phyloP scores from a whole-genome alignment of 106 monocot species.

The Dioscorea zingiberensis region DNA sequence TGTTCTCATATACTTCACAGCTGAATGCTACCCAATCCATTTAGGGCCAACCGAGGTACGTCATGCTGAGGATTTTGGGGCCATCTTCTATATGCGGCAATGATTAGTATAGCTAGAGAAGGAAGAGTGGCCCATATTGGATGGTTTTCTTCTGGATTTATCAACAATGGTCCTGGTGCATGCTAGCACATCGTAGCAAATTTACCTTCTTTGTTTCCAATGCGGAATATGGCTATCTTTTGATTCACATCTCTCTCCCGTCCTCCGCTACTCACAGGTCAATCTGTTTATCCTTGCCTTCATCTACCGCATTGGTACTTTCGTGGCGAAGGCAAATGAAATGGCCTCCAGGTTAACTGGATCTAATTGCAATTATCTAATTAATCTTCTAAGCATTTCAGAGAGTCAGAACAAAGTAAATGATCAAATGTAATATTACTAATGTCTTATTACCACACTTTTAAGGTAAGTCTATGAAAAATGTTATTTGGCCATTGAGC shows the following conservation, averaged over 20 bases:
- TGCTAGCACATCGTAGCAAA: constrained; percentile 29
- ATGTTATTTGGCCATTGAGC: too few relatives aligned
- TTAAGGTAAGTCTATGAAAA: too few relatives aligned
- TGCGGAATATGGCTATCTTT: too few relatives aligned
- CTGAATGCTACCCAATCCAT: not conserved
- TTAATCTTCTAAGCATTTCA: too few relatives aligned
- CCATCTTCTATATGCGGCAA: constrained; percentile 75
- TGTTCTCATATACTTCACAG: too few relatives aligned
- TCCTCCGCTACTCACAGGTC: constrained; percentile 50
- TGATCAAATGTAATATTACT: too few relatives aligned
- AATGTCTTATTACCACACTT: too few relatives aligned
- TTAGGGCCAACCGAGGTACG: constrained; percentile 72
- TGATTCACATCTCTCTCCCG: too few relatives aligned
- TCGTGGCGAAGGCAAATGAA: constrained; percentile 92
- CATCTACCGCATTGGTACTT: constrained; percentile 78
- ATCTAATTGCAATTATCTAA: not conserved
- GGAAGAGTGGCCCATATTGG: constrained; percentile 74
- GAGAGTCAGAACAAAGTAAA: too few relatives aligned
- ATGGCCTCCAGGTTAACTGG: constrained; percentile 78
- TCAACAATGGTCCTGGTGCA: constrained; percentile 76
- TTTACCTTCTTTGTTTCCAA: not conserved
- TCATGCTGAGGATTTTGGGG: constrained; percentile 80
- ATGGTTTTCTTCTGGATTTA: constrained; percentile 74
- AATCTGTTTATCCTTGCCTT: constrained; percentile 89
- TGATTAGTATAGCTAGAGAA: constrained; percentile 91